Evolutionary conservation across 2,329 filamentous ascomycete species (phyloP).

Genomic region (Pyrenophora graminea): DNA sequence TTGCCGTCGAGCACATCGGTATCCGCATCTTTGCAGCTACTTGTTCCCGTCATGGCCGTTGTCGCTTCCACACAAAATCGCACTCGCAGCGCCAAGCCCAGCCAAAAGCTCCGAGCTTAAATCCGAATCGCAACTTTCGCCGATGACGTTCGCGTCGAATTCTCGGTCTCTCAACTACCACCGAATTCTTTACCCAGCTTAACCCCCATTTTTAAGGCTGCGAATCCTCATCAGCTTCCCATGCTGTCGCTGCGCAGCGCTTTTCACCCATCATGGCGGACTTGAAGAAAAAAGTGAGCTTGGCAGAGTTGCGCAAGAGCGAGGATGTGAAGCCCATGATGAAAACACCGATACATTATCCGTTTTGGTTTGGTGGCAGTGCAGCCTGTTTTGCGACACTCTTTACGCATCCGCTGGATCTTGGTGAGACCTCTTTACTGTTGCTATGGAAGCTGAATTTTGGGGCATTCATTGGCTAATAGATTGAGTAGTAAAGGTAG

Average conservation of each 20-base stretch:
- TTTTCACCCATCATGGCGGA: conserved; percentile 44
- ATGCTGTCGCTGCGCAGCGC: conserved; percentile 27
- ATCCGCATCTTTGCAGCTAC: conserved; percentile 31
- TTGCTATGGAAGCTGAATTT: not conserved
- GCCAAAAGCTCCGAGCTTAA: conserved; percentile 18
- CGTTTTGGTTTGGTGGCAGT: conserved; percentile 89
- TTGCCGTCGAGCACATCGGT: conserved; percentile 21
- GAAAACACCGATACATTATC: conserved; percentile 51
- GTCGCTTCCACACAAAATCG: conserved; percentile 24
- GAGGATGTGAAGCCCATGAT: conserved; percentile 44
- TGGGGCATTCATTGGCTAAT: conserved; percentile 33
- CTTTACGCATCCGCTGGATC: conserved; percentile 90
- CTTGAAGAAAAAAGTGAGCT: conserved; percentile 42
- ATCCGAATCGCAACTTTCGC: conserved; percentile 23
- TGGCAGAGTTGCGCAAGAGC: conserved; percentile 45
- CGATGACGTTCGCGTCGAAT: conserved; percentile 33
- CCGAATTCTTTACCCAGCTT: conserved; percentile 19
- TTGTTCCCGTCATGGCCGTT: conserved; percentile 11
- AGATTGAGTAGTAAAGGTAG: conserved; percentile 51
- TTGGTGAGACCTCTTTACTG: conserved; percentile 65
- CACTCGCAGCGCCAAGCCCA: conserved; percentile 33
- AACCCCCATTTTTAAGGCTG: conserved; percentile 10
- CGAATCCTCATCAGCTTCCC: not conserved
- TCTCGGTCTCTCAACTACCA: conserved; percentile 32
- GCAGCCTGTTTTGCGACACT: conserved; percentile 89